A percentile compares a stretch with the other conserved stretches of the same genome.
These are phyloP conservation scores for Colletotrichum phormii DNA, from an alignment of 2,329 filamentous ascomycete genomes.

Conservation along the genomic window DNA sequence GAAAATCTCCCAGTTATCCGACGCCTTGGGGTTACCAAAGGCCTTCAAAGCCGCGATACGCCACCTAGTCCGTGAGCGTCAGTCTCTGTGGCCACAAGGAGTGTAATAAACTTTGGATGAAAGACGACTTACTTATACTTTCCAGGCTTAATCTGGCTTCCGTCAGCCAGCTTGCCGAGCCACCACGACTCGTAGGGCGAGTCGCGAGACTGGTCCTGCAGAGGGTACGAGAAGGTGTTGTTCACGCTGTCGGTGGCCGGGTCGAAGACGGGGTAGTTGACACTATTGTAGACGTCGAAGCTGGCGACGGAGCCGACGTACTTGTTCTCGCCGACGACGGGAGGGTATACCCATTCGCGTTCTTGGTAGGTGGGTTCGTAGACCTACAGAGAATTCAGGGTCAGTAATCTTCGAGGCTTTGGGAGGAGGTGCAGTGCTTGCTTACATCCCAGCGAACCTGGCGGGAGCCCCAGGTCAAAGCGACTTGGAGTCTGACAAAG, in stretches of 20 bases:
- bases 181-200: constrained; percentile 51
- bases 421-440: not conserved
- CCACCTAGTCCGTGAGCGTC: constrained; percentile 39
- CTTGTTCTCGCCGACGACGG: constrained; percentile 48
- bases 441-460: constrained; percentile 44
- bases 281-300: constrained; percentile 29
- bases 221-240: constrained; percentile 53
- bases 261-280: constrained; percentile 43
- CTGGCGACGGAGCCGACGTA: constrained; percentile 57
- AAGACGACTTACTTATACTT: constrained; percentile 49
- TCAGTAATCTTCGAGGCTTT: not conserved
- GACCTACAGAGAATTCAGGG: constrained; percentile 41
- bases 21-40: constrained; percentile 53
- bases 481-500: constrained; percentile 41
- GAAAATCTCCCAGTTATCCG: constrained; percentile 56
- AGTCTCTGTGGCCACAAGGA: not conserved
- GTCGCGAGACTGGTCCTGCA: constrained; percentile 48
- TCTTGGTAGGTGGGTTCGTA: constrained; percentile 53
- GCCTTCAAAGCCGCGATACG: constrained; percentile 54
- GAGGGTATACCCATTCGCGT: constrained; percentile 55
- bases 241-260: constrained; percentile 49
- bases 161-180: constrained; percentile 56
- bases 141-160: constrained; percentile 52
- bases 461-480: constrained; percentile 41
- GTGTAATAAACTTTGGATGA: not conserved